A percentile compares a stretch with the other conserved stretches of the same genome.
phyloP scores from a whole-genome alignment of 1,284 basidiomycete genomes.

The Ustilago lituana region DNA sequence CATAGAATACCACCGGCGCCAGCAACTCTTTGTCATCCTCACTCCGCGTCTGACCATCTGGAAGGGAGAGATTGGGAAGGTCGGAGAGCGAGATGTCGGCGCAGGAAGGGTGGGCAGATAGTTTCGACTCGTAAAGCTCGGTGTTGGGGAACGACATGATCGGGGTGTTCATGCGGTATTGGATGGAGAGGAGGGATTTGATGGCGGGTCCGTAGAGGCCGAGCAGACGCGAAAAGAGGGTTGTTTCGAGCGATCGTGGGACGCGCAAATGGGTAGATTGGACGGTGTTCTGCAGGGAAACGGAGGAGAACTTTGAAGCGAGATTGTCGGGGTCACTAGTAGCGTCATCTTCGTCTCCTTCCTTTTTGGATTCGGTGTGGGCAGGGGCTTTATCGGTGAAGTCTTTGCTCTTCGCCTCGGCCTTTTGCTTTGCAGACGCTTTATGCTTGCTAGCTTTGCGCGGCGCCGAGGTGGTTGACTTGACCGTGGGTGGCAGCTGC shows the following conservation, averaged over 20 bases:
- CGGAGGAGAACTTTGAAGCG: slow-evolving; percentile 6
- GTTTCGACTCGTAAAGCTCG: slow-evolving; percentile 79
- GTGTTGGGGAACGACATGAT: slow-evolving; percentile 89
- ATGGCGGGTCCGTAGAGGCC: slow-evolving; percentile 82
- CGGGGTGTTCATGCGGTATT: slow-evolving; percentile 79
- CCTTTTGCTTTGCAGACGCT: background rate
- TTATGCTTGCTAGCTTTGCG: background rate
- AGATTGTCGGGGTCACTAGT: background rate
- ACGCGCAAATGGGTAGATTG: slow-evolving; percentile 70
- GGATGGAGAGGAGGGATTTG: slow-evolving; percentile 80
- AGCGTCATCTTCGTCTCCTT: slow-evolving; percentile 1
- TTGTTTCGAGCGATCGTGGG: slow-evolving; percentile 82
- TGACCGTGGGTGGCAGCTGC: slow-evolving; percentile 86
- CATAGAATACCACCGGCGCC: slow-evolving; percentile 88
- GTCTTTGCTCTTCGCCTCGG: slow-evolving; percentile 6
- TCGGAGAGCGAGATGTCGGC: slow-evolving; percentile 78
- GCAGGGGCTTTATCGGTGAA: slow-evolving; percentile 3
- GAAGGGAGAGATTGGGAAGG: slow-evolving; percentile 67
- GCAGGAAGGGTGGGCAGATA: slow-evolving; percentile 79
- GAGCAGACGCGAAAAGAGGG: slow-evolving; percentile 90
- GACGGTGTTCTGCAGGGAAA: background rate
- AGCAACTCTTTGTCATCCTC: slow-evolving; percentile 74
- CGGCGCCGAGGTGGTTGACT: slow-evolving; percentile 22
- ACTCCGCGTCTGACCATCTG: slow-evolving; percentile 70
- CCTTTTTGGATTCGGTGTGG: slow-evolving; percentile 5